Percentiles rank a stretch among this genome's conserved stretches.
These are phyloP conservation scores for Diutina catenulata DNA, from an alignment of 1,139 yeast species.

Conservation along the genomic window DNA sequence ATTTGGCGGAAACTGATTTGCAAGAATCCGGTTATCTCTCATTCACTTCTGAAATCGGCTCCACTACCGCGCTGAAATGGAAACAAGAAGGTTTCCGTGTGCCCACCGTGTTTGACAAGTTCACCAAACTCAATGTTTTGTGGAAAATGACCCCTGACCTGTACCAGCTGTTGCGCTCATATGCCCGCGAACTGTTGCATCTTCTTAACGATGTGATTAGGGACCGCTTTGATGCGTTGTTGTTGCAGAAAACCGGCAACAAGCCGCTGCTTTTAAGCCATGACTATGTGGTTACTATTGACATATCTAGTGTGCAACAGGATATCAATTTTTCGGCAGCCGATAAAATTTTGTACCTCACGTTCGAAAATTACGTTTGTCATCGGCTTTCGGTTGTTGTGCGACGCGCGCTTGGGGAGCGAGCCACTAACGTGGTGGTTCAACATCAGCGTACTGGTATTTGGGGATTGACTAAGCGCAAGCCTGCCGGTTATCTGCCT, in stretches of 20 bases:
- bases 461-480: constrained; percentile 46
- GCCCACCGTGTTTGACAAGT: constrained; percentile 70
- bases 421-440: constrained; percentile 40
- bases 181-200: constrained; percentile 57
- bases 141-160: constrained; percentile 74
- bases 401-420: constrained; percentile 53
- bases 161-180: constrained; percentile 46
- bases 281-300: constrained; percentile 44
- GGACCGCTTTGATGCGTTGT: constrained; percentile 81
- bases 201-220: constrained; percentile 67
- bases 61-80: constrained; percentile 25
- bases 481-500: constrained; percentile 24
- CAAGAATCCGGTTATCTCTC: constrained; percentile 48
- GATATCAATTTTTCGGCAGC: constrained; percentile 46
- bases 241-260: constrained; percentile 49
- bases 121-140: constrained; percentile 60
- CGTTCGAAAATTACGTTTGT: constrained; percentile 54
- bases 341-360: constrained; percentile 63
- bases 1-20: constrained; percentile 69
- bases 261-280: constrained; percentile 39
- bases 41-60: constrained; percentile 43
- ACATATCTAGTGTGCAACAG: constrained; percentile 26
- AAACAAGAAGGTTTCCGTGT: constrained; percentile 54
- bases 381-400: constrained; percentile 51
- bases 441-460: constrained; percentile 15